A percentile compares a stretch with the other conserved stretches of the same genome.
phyloP scores from a whole-genome alignment of 2,329 filamentous ascomycete genomes.

The Aspergillus ochraceus region DNA sequence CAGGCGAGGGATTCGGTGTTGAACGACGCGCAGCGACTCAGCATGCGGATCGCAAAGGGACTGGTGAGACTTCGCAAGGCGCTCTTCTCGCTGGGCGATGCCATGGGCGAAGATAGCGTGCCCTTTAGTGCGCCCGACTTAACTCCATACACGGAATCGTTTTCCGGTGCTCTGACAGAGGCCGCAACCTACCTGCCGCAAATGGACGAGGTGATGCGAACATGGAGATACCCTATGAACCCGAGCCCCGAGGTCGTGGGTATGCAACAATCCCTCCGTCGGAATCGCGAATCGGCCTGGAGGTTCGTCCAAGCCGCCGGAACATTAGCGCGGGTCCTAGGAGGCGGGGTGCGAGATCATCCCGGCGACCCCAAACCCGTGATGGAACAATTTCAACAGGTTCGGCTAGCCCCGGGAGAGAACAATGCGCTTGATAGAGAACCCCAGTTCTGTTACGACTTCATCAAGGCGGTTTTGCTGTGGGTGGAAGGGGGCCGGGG shows the following conservation, averaged over 20 bases:
- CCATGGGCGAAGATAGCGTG: constrained; percentile 31
- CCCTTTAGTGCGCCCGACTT: constrained; percentile 27
- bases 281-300: constrained; percentile 56
- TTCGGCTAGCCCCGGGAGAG: constrained; percentile 49
- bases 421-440: constrained; percentile 38
- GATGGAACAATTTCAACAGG: constrained; percentile 49
- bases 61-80: constrained; percentile 56
- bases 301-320: constrained; percentile 65
- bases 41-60: constrained; percentile 57
- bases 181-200: constrained; percentile 52
- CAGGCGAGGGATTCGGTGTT: constrained; percentile 48
- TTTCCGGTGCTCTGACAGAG: constrained; percentile 44
- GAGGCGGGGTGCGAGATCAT: constrained; percentile 51
- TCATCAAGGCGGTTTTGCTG: constrained; percentile 62
- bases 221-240: constrained; percentile 61
- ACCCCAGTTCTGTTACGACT: constrained; percentile 63
- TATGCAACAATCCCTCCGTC: constrained; percentile 57
- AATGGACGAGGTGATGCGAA: constrained; percentile 56
- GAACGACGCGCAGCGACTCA: constrained; percentile 53
- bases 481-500: constrained; percentile 62
- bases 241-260: constrained; percentile 54
- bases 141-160: constrained; percentile 37
- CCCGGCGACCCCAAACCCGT: constrained; percentile 39
- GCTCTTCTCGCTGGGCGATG: constrained; percentile 54
- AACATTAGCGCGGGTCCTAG: constrained; percentile 57